Evolutionary conservation across 2,329 filamentous ascomycete species (phyloP).

Genomic region (Raffaelea arxii): DNA sequence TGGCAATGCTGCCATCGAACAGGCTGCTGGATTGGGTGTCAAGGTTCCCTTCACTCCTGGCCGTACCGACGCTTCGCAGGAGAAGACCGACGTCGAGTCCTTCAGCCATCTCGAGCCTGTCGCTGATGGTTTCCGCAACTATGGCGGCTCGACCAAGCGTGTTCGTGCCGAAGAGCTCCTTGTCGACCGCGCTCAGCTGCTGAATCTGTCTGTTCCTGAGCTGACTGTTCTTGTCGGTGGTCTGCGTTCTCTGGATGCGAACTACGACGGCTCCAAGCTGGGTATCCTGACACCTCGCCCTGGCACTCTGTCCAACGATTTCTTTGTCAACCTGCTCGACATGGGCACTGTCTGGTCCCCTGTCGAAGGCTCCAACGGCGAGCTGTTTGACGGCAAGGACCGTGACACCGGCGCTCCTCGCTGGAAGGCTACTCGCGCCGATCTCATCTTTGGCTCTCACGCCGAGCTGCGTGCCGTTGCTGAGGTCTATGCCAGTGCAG

Average conservation of each 20-base stretch:
- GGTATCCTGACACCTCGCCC: slow-evolving; percentile 61
- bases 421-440: slow-evolving; percentile 50
- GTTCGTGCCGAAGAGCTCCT: slow-evolving; percentile 60
- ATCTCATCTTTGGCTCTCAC: slow-evolving; percentile 65
- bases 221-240: slow-evolving; percentile 63
- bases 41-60: slow-evolving; percentile 64
- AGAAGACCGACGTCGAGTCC: slow-evolving; percentile 59
- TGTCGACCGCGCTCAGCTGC: slow-evolving; percentile 61
- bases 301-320: slow-evolving; percentile 66
- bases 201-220: slow-evolving; percentile 64
- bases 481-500: slow-evolving; percentile 57
- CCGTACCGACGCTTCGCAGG: slow-evolving; percentile 60
- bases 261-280: slow-evolving; percentile 58
- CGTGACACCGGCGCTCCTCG: slow-evolving; percentile 50
- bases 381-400: slow-evolving; percentile 54
- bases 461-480: slow-evolving; percentile 61
- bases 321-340: slow-evolving; percentile 72
- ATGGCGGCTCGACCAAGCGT: slow-evolving; percentile 51
- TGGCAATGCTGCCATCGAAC: slow-evolving; percentile 60
- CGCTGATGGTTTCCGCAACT: slow-evolving; percentile 75
- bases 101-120: slow-evolving; percentile 58
- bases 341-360: slow-evolving; percentile 55
- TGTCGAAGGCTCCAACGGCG: slow-evolving; percentile 25
- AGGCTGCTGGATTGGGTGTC: slow-evolving; percentile 21
- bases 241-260: slow-evolving; percentile 58